Percentiles rank a stretch among this genome's conserved stretches.
Evolutionary conservation across 2,329 filamentous ascomycete genomes (phyloP).

Genomic region (Pseudopyricularia javanii): DNA sequence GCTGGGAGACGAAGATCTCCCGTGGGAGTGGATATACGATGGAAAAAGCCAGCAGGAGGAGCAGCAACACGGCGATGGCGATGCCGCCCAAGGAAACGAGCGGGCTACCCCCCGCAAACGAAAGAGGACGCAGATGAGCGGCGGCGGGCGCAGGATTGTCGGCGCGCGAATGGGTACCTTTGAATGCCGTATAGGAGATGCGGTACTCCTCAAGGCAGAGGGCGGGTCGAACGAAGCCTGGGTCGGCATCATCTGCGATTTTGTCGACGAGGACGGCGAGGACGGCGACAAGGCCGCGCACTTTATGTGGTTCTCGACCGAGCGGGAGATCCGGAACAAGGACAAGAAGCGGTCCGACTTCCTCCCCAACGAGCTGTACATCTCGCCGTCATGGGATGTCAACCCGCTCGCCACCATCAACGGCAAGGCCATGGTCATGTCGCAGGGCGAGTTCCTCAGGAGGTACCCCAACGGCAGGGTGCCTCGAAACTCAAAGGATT

Average conservation of each 20-base stretch:
- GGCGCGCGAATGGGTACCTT: conserved; percentile 77
- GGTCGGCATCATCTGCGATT: conserved; percentile 81
- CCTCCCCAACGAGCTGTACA: conserved; percentile 78
- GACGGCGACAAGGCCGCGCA: conserved; percentile 69
- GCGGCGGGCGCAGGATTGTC: conserved; percentile 41
- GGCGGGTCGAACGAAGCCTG: conserved; percentile 73
- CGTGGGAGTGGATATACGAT: conserved; percentile 73
- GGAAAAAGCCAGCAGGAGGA: neutral
- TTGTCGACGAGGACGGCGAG: conserved; percentile 55
- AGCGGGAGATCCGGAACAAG: conserved; percentile 77
- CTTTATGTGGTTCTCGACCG: conserved; percentile 93
- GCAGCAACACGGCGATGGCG: neutral
- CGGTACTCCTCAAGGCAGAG: conserved; percentile 77
- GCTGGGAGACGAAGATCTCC: conserved; percentile 56
- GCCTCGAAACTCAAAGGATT: conserved; percentile 59
- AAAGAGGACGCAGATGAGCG: neutral
- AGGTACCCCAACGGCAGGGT: conserved; percentile 65
- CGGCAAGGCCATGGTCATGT: conserved; percentile 74
- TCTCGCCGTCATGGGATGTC: conserved; percentile 75
- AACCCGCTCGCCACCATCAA: conserved; percentile 85
- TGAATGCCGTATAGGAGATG: conserved; percentile 69
- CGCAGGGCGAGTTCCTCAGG: conserved; percentile 52
- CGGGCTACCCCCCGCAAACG: neutral
- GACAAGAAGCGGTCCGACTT: conserved; percentile 73
- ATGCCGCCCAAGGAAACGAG: neutral